Percentiles rank a stretch among this genome's conserved stretches.
phyloP scores from a whole-genome alignment of 2,329 filamentous ascomycete genomes.

The Microcyclospora tardicrescens region DNA sequence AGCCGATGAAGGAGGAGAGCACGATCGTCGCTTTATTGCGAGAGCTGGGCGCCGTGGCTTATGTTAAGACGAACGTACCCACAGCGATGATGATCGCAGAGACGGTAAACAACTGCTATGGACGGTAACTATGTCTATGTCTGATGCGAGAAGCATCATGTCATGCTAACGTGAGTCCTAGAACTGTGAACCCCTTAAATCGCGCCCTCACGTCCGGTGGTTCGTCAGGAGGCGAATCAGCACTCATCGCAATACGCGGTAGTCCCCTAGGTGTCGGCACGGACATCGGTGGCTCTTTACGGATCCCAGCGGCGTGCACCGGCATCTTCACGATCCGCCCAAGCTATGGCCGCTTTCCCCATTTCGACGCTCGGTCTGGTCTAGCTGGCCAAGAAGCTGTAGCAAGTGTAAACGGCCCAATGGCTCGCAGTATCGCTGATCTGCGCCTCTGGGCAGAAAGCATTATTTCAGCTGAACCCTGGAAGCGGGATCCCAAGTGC shows the following conservation, averaged over 20 bases:
- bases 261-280: slow-evolving; percentile 50
- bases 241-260: slow-evolving; percentile 47
- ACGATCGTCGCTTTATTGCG: slow-evolving; percentile 46
- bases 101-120: slow-evolving; percentile 52
- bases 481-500: slow-evolving; percentile 40
- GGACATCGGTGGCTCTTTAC: slow-evolving; percentile 48
- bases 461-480: slow-evolving; percentile 35
- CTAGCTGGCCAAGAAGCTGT: slow-evolving; percentile 54
- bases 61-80: slow-evolving; percentile 58
- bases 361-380: slow-evolving; percentile 40
- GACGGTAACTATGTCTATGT: slow-evolving; percentile 27
- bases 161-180: not conserved
- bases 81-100: slow-evolving; percentile 59
- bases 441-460: slow-evolving; percentile 30
- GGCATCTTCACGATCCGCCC: slow-evolving; percentile 46
- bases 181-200: slow-evolving; percentile 45
- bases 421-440: slow-evolving; percentile 44
- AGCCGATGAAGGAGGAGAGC: slow-evolving; percentile 44
- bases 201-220: slow-evolving; percentile 49
- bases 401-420: slow-evolving; percentile 49
- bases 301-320: slow-evolving; percentile 44
- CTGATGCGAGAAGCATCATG: slow-evolving; percentile 26
- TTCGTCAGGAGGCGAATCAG: slow-evolving; percentile 54
- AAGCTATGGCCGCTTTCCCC: slow-evolving; percentile 48
- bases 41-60: slow-evolving; percentile 51